Base-by-base conservation (phyloP, 1,284 basidiomycete genomes). In the Ustilago trichophora region DNA sequence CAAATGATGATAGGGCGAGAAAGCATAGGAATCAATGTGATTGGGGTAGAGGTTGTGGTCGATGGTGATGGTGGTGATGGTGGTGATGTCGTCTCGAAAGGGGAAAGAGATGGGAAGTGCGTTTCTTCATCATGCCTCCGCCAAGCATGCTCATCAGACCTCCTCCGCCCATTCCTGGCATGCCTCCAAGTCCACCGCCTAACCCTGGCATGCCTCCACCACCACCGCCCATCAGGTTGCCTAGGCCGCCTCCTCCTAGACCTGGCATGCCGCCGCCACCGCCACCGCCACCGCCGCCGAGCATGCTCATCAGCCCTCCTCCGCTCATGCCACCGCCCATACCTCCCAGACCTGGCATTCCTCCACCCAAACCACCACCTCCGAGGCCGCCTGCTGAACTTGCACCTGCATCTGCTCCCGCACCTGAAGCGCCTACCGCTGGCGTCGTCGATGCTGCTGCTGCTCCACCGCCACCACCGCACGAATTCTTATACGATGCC, bases 401-500 rank as follows among this genome's bases (percentile, higher is more conserved):
- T 4, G 22, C 38, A 31, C 32, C 45, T 6, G 26, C 31, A 37
- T 36, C 37, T 4, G 34, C 31, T 19, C 40, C 38, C 15, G n/a
- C 52, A 19, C n/a, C 15, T n/a, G n/a, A n/a, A n/a, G n/a, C n/a
- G n/a, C n/a, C n/a, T n/a, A n/a, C n/a, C n/a, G n/a, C n/a, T n/a
- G n/a, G n/a, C 24, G 24, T 26, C 5, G n/a, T 18, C 21, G 19
- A 41, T 3, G 33, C 32, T 10, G 26, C 43, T 7, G 12, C 41
- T 6, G 12, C 51, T 1, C 42, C 56, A 11, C 47, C 36, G 6
- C 43, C 46, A 18, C 47, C 35, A 25, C 38, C 27, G n/a, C n/a
- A n/a, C 31, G 29, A 29, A 21, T 27, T 27, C 31, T 37, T 22
- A 22, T 51, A 58, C 10, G 64, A 56, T n/a, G 46, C 25, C 21